Evolutionary conservation across 2,329 filamentous ascomycete genomes (phyloP).

Genomic region (Didymella glomerata): DNA sequence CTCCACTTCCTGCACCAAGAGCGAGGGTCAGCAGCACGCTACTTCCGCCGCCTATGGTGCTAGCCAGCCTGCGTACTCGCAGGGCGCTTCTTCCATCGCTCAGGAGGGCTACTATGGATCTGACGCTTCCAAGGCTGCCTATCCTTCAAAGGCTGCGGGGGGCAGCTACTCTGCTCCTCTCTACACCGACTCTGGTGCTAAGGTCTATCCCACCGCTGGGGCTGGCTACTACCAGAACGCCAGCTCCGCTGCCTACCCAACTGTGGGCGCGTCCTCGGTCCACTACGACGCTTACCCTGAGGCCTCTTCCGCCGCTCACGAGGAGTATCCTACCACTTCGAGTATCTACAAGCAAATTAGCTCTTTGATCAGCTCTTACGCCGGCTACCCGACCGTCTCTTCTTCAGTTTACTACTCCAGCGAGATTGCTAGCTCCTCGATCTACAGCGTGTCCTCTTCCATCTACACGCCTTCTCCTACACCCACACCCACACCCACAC

Average conservation of each 20-base stretch:
- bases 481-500: slow-evolving; percentile 17
- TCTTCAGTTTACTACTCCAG: slow-evolving; percentile 11
- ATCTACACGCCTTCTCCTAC: slow-evolving; percentile 11
- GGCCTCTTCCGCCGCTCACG: slow-evolving; percentile 9
- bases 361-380: slow-evolving; percentile 19
- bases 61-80: slow-evolving; percentile 5
- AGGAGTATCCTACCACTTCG: slow-evolving; percentile 17
- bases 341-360: slow-evolving; percentile 22
- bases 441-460: slow-evolving; percentile 11
- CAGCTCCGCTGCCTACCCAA: slow-evolving; percentile 12
- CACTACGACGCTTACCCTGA: slow-evolving; percentile 8
- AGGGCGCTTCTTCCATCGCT: slow-evolving; percentile 2
- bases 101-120: slow-evolving; percentile 2
- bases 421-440: slow-evolving; percentile 1
- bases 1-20: slow-evolving; percentile 12
- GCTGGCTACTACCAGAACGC: slow-evolving; percentile 7
- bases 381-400: slow-evolving; percentile 4
- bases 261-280: slow-evolving; percentile 6
- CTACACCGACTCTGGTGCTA: slow-evolving; percentile 1
- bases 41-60: slow-evolving; percentile 8
- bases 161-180: not conserved
- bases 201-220: slow-evolving; percentile 1
- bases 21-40: slow-evolving; percentile 9
- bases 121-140: slow-evolving; percentile 4
- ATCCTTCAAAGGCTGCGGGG: not conserved